Evolutionary conservation across 2,329 filamentous ascomycete genomes (phyloP).

Genomic region (Monosporascus sp.): DNA sequence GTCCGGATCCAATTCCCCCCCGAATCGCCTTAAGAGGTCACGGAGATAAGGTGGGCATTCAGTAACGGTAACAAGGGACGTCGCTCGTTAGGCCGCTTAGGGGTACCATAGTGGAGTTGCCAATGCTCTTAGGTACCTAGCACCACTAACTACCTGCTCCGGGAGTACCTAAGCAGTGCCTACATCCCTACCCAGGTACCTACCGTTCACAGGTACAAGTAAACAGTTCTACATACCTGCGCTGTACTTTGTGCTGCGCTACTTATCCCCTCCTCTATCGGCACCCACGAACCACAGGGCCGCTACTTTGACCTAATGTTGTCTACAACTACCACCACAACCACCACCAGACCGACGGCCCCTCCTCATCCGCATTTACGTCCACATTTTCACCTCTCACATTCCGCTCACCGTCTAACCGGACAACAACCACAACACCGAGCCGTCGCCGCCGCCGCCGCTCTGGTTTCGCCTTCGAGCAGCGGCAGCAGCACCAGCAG

Average conservation of each 20-base stretch:
- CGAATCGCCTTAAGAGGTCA: not conserved
- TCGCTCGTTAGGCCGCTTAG: not conserved
- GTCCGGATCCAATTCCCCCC: no score
- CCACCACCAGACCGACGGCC: not conserved
- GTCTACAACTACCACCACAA: not conserved
- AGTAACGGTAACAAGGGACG: not conserved
- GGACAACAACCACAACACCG: no score
- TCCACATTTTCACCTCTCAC: not conserved
- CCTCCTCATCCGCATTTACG: not conserved
- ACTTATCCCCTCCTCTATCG: no score
- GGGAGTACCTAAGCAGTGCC: not conserved
- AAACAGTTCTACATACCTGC: no score
- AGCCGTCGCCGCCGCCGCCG: no score
- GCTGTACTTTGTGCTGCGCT: no score
- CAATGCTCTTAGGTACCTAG: not conserved
- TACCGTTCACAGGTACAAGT: no score
- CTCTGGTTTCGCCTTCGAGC: no score
- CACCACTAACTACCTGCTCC: not conserved
- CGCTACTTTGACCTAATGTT: no score
- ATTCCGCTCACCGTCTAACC: not conserved
- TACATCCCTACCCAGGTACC: not conserved
- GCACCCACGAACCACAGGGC: no score
- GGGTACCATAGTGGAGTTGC: not conserved
- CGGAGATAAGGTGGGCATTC: not conserved
- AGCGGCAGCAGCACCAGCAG: not conserved